Conservation (phyloP, 257 asterid genomes). For the Cordia subcordata region DNA sequence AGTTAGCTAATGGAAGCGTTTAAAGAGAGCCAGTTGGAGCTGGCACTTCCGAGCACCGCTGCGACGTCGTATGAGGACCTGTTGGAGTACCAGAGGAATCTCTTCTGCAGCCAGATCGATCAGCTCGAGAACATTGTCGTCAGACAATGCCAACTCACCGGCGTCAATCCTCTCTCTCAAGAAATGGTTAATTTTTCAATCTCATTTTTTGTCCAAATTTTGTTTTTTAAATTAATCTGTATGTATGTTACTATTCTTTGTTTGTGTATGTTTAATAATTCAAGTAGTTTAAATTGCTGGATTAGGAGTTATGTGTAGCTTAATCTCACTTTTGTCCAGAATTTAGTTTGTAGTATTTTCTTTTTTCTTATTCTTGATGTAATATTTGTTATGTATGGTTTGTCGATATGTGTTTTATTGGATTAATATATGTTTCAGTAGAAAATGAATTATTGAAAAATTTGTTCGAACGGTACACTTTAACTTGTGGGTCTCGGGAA, state of each 20-base stretch:
- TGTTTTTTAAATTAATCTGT: background rate
- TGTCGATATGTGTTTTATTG: background rate
- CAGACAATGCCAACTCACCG: slow-evolving; percentile 83
- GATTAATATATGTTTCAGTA: background rate
- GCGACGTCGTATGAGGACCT: slow-evolving; percentile 47
- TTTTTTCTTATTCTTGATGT: no score
- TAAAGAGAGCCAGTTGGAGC: slow-evolving; percentile 40
- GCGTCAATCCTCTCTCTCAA: slow-evolving; percentile 95
- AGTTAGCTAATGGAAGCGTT: slow-evolving; percentile 32
- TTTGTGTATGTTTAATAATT: no score
- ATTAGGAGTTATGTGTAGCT: background rate
- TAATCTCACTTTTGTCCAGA: background rate
- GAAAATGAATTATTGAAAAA: background rate
- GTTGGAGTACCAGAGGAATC: slow-evolving; percentile 60
- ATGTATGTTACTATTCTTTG: background rate
- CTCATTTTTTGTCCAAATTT: background rate
- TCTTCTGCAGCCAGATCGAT: slow-evolving; percentile 61
- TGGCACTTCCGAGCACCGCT: slow-evolving; percentile 31
- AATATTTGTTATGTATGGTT: no score
- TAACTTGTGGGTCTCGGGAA: background rate
- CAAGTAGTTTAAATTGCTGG: background rate
- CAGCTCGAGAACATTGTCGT: slow-evolving; percentile 68
- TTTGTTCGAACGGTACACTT: no score
- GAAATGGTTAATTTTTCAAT: no score
- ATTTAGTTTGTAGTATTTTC: background rate